Evolutionary conservation across 2,329 filamentous ascomycete species (phyloP).

Genomic region (Pseudogymnoascus sp.): DNA sequence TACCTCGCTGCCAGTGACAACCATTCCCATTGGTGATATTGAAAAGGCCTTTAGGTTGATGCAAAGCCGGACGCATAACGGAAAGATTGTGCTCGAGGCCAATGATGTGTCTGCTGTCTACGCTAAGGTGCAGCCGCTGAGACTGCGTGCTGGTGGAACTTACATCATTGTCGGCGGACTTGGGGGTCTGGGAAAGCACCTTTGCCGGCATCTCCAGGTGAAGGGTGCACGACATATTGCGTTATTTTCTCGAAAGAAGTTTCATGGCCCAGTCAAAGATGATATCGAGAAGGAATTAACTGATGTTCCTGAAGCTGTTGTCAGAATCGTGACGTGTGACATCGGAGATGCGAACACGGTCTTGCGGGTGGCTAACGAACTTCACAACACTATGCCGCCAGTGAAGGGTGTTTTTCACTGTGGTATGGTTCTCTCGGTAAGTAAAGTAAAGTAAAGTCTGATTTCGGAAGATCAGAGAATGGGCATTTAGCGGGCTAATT

Average conservation of each 20-base stretch:
- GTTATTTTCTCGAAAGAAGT: constrained; percentile 24
- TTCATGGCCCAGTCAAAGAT: constrained; percentile 12
- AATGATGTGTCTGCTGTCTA: constrained; percentile 11
- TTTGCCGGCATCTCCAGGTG: constrained; percentile 30
- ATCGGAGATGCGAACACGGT: background rate
- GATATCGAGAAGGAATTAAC: constrained; percentile 8
- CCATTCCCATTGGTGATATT: background rate
- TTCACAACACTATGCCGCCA: constrained; percentile 6
- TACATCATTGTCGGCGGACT: constrained; percentile 35
- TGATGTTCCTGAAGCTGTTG: constrained; percentile 6
- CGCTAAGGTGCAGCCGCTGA: constrained; percentile 10
- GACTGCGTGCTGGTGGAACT: constrained; percentile 18
- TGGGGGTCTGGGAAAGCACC: constrained; percentile 33
- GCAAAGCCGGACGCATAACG: background rate
- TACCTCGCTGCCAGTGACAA: background rate
- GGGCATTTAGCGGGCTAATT: background rate
- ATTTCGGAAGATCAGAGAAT: background rate
- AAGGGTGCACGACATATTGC: constrained; percentile 32
- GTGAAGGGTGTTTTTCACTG: constrained; percentile 12
- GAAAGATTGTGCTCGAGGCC: background rate
- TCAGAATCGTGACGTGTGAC: background rate
- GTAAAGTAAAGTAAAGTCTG: background rate
- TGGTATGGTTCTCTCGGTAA: constrained; percentile 10
- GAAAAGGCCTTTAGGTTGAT: background rate
- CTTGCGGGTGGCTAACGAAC: background rate